phyloP scores from a whole-genome alignment of 116 monocot species.

The Phalaenopsis hybrid region DNA sequence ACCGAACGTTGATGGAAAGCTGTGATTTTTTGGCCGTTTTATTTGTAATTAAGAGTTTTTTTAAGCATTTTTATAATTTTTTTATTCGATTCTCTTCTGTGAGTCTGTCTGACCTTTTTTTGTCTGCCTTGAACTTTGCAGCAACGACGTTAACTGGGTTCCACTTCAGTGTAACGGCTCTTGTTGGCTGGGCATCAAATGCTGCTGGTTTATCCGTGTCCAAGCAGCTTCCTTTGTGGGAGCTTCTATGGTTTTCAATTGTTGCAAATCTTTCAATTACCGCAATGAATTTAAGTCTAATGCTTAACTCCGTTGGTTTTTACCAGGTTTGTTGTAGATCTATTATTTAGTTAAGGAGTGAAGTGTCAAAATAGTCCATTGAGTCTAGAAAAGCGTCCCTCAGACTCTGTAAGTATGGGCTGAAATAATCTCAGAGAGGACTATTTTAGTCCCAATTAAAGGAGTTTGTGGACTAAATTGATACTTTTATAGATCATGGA shows the following conservation, averaged over 20 bases:
- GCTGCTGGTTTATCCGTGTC: conserved; percentile 64
- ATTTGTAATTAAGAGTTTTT: background rate
- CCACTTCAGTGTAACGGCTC: conserved; percentile 81
- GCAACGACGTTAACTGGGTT: conserved; percentile 92
- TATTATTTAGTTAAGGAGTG: background rate
- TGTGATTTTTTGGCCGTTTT: background rate
- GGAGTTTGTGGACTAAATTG: no score
- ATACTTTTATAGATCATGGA: no score
- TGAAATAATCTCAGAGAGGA: no score
- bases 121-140: conserved; percentile 27
- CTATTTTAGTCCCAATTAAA: no score
- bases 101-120: background rate
- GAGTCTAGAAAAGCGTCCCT: no score
- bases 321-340: conserved; percentile 64
- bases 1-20: background rate
- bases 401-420: no score
- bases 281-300: conserved; percentile 95
- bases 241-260: conserved; percentile 90
- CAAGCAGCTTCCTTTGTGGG: conserved; percentile 85
- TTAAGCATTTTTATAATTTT: background rate
- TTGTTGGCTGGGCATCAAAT: conserved; percentile 83
- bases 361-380: no score
- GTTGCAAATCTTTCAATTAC: conserved; percentile 98
- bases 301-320: conserved; percentile 97
- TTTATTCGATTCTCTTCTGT: background rate